A percentile compares a stretch with the other conserved stretches of the same genome.
These are phyloP conservation scores for Moniliella sp. DNA, from an alignment of 1,284 basidiomycete species.

Conservation along the genomic window DNA sequence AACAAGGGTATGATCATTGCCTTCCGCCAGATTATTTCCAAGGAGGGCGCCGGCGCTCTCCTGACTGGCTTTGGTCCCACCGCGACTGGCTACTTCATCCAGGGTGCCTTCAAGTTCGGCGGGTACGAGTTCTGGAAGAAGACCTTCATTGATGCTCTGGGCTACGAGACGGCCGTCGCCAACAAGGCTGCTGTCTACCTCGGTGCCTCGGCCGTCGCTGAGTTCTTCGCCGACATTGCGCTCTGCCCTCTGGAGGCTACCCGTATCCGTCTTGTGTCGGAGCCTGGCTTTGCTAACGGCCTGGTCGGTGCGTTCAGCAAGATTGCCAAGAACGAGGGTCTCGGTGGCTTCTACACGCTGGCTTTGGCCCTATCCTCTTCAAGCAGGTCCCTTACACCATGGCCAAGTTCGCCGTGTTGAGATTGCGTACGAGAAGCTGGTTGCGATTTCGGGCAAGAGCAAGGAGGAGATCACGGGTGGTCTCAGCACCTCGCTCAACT, in stretches of 20 bases:
- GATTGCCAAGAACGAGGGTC: slow-evolving; percentile 28
- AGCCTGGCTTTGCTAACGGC: slow-evolving; percentile 31
- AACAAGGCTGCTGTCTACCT: slow-evolving; percentile 32
- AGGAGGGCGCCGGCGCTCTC: slow-evolving; percentile 29
- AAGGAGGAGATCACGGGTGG: slow-evolving; percentile 36
- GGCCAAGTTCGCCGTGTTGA: slow-evolving; percentile 37
- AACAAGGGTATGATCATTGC: slow-evolving; percentile 37
- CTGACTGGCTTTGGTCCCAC: slow-evolving; percentile 32
- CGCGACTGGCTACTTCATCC: slow-evolving; percentile 35
- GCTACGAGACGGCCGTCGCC: slow-evolving; percentile 24
- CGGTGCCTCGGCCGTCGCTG: slow-evolving; percentile 27
- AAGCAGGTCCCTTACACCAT: slow-evolving; percentile 34
- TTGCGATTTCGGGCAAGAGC: slow-evolving; percentile 37
- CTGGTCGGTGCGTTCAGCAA: slow-evolving; percentile 25
- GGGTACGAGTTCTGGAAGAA: slow-evolving; percentile 34
- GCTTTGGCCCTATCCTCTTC: slow-evolving; percentile 36
- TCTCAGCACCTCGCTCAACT: slow-evolving; percentile 24
- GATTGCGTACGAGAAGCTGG: slow-evolving; percentile 35
- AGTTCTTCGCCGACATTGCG: slow-evolving; percentile 35
- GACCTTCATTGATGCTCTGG: slow-evolving; percentile 25
- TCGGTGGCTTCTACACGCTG: slow-evolving; percentile 35
- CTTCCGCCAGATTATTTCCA: slow-evolving; percentile 29
- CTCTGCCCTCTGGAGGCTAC: slow-evolving; percentile 34
- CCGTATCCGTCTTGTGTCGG: slow-evolving; percentile 33
- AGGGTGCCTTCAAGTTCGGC: slow-evolving; percentile 33